Base-by-base conservation (phyloP, 2,329 filamentous ascomycete species). In the Cladophialophora bantiana region DNA sequence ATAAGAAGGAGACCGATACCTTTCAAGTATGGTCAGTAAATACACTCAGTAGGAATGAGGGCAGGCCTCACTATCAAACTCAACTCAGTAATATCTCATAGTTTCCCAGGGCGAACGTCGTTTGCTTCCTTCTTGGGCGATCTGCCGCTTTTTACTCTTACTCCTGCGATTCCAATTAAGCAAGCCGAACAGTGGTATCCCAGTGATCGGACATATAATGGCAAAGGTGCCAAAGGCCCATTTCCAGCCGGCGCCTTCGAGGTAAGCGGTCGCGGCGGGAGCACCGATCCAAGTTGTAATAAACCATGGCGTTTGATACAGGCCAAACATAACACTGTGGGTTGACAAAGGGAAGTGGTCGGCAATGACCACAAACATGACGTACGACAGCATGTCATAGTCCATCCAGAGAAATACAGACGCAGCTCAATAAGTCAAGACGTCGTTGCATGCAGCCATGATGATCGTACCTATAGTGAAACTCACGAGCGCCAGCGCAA, bases 381-480 rank as follows among this genome's bases (percentile, higher is more conserved):
- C 68, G 15, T 70, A 75, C 7, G 71, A 71, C 18, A 77, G 69
- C 42, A 69, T 71, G 20, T 65, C 59, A 57, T 69, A 72, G 71
- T 52, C 75, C 62, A 57, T 65, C 71, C 80, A 81, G 73, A 86
- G 88, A 67, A 89, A 85, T 2, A 88, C 84, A 48, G 86, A 82
- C 2, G 85, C 86, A 1, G 87, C 87, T 52, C 85, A 83, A 73
- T 88, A 90, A 0, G 83, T 85, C 70, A 85, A 76, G 15, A 89
- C 83, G 68, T 85, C 85, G 3, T 81, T 79, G 75, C 85, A 88
- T 1, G 79, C 81, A 4, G 88, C 88, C 77, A 88, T 87, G 78
- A 90, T 83, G 69, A 87, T 79, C 40, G 88, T 77, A 7, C 84
- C 68, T 0, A 81, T 59, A 0, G 81, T 79, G 72, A 79, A 79